Evolutionary conservation across 306 rosid species (phyloP).

Genomic region (Pyrus pyrifolia): DNA sequence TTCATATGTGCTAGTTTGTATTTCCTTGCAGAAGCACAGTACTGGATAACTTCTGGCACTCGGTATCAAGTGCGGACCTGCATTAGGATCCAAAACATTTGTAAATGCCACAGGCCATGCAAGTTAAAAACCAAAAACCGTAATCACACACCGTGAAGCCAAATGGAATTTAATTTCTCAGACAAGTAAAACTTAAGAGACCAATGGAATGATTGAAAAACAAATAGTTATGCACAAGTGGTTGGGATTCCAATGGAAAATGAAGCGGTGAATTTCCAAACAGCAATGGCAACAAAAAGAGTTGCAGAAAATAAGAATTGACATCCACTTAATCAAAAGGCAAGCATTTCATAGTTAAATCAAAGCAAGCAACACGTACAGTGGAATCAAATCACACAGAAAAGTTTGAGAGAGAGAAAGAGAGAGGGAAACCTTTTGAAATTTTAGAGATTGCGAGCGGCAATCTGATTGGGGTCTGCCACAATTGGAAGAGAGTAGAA

Average conservation of each 20-base stretch:
- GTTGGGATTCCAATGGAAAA: not conserved
- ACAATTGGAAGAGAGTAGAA: conserved; percentile 50
- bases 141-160: not conserved
- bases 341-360: not conserved
- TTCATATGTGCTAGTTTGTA: conserved; percentile 68
- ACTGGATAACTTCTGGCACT: conserved; percentile 38
- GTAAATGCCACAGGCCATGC: not conserved
- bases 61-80: conserved; percentile 21
- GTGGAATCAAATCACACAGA: not conserved
- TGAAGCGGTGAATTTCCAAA: not conserved
- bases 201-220: not conserved
- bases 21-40: conserved; percentile 36
- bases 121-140: not conserved
- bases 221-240: not conserved
- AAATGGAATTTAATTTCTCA: not conserved
- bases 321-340: not conserved
- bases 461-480: conserved; percentile 31
- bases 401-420: not conserved
- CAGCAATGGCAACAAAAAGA: not conserved
- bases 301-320: not conserved
- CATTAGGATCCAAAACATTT: not conserved
- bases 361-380: not conserved
- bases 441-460: conserved; percentile 23
- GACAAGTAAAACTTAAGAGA: not conserved
- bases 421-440: conserved; percentile 33